These are phyloP conservation scores for Dichotomopilus funicola DNA, from an alignment of 2,329 filamentous ascomycete species.

Conservation along the genomic window DNA sequence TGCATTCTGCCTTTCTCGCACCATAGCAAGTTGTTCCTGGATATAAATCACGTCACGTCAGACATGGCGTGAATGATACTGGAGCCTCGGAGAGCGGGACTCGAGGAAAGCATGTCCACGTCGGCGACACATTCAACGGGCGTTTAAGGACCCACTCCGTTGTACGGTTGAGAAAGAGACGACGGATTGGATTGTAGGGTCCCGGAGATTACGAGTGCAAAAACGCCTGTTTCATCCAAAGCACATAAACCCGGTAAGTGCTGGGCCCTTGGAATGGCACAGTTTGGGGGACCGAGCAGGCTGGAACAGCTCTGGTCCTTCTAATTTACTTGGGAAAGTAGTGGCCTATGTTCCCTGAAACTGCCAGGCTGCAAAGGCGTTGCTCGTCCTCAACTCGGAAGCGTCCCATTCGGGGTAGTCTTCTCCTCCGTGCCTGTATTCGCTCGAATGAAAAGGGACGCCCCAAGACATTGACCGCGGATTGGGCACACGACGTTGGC, in stretches of 20 bases:
- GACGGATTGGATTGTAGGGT: too few relatives aligned
- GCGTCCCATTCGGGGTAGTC: constrained; percentile 4
- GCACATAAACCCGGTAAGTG: too few relatives aligned
- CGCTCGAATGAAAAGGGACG: neutral
- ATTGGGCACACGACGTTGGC: constrained; percentile 7
- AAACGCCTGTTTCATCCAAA: too few relatives aligned
- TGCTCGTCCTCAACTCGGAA: neutral
- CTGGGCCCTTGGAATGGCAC: too few relatives aligned
- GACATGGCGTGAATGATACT: neutral
- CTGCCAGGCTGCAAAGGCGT: neutral
- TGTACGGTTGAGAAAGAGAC: too few relatives aligned
- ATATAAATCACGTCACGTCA: neutral
- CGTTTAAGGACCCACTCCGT: neutral
- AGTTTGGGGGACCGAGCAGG: too few relatives aligned
- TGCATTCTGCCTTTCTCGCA: too few relatives aligned
- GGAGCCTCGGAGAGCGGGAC: neutral
- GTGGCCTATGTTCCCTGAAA: constrained; percentile 6
- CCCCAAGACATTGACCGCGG: constrained; percentile 2
- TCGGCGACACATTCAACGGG: neutral
- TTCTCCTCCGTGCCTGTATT: neutral
- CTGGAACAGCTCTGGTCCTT: too few relatives aligned
- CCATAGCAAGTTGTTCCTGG: constrained; percentile 8
- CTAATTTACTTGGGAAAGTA: neutral
- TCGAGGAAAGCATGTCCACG: constrained; percentile 14
- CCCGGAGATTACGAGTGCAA: too few relatives aligned